phyloP scores from a whole-genome alignment of 2,329 filamentous ascomycete genomes.

The Sarocladiaceae sp. region DNA sequence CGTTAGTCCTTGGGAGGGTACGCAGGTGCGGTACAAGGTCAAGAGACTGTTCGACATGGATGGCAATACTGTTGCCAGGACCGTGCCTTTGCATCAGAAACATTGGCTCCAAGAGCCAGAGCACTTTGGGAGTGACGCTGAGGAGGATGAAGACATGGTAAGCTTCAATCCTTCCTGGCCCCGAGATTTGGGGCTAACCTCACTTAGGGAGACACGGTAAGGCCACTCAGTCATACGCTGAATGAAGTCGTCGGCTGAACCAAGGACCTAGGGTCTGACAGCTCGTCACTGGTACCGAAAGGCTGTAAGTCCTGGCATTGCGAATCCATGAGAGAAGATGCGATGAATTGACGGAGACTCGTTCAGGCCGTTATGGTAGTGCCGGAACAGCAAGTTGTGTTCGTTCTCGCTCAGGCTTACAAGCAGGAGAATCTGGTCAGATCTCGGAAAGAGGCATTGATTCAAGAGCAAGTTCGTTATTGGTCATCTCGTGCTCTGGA shows the following conservation, averaged over 20 bases:
- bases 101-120: background rate
- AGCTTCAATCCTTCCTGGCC: background rate
- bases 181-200: background rate
- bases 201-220: background rate
- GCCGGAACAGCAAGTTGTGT: background rate
- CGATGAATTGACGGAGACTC: background rate
- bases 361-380: background rate
- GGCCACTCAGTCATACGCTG: background rate
- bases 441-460: too few species aligned
- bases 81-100: background rate
- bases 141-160: conserved; percentile 1
- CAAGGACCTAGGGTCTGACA: background rate
- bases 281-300: background rate
- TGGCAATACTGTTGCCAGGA: background rate
- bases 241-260: background rate
- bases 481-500: too few species aligned
- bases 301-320: too few species aligned
- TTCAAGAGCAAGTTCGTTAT: too few species aligned
- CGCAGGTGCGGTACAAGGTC: background rate
- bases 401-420: too few species aligned
- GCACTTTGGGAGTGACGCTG: background rate
- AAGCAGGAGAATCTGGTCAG: too few species aligned
- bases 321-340: background rate
- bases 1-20: background rate
- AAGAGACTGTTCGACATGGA: background rate